These are phyloP conservation scores for Xenoacremonium recifei DNA, from an alignment of 2,329 filamentous ascomycete species.

Conservation along the genomic window DNA sequence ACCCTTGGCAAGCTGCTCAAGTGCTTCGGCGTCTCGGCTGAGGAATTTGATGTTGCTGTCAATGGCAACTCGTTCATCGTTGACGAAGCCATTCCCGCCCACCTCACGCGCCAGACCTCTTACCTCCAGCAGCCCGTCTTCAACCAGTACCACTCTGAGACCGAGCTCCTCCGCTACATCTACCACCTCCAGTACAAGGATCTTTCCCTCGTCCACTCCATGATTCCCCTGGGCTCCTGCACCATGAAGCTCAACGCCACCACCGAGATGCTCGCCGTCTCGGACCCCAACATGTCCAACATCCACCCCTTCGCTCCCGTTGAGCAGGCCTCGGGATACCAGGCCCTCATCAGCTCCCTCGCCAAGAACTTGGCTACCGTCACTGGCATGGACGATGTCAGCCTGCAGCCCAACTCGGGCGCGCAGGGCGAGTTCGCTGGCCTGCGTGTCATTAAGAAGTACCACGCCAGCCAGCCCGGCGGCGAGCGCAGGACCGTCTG, in stretches of 20 bases:
- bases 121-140: constrained; percentile 91
- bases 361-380: constrained; percentile 76
- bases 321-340: constrained; percentile 67
- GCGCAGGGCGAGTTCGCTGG: constrained; percentile 95
- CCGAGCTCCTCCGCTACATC: constrained; percentile 89
- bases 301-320: constrained; percentile 79
- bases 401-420: constrained; percentile 91
- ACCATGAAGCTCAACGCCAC: constrained; percentile 98
- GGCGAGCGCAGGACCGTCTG: constrained; percentile 81
- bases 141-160: constrained; percentile 93
- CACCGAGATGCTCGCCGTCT: constrained; percentile 83
- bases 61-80: constrained; percentile 28
- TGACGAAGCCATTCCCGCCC: constrained; percentile 46
- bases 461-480: constrained; percentile 56
- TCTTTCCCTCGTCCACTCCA: constrained; percentile 88
- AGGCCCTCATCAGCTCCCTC: constrained; percentile 67
- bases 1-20: constrained; percentile 21
- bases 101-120: constrained; percentile 67
- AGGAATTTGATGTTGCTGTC: constrained; percentile 22
- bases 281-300: constrained; percentile 42
- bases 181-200: constrained; percentile 92
- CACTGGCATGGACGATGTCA: constrained; percentile 84
- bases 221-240: constrained; percentile 96
- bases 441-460: constrained; percentile 83
- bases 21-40: constrained; percentile 23